These are phyloP conservation scores for Barnettozyma sucrosica DNA, from an alignment of 805 yeast species.

Conservation along the genomic window DNA sequence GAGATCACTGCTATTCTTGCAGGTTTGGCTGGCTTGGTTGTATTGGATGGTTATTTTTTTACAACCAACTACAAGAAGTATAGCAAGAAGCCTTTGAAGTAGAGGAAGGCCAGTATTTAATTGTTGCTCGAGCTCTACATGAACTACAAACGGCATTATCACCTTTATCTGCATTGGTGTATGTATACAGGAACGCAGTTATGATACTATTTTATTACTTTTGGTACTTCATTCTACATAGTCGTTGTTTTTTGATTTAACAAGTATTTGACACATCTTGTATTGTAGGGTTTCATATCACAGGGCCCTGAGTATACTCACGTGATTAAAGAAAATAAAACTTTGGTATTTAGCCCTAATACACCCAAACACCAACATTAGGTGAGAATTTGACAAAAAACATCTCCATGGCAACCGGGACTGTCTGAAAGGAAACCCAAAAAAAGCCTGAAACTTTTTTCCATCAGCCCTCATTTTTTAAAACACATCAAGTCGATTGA, in stretches of 20 bases:
- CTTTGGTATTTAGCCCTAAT: not conserved
- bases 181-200: not conserved
- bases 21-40: slow-evolving; percentile 47
- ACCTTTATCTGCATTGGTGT: not conserved
- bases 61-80: slow-evolving; percentile 49
- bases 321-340: not conserved
- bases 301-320: no score
- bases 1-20: slow-evolving; percentile 46
- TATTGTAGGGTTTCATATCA: no score
- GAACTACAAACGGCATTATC: not conserved
- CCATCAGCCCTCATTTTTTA: slow-evolving; percentile 4
- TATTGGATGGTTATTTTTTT: slow-evolving; percentile 50
- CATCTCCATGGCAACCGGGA: not conserved
- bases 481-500: slow-evolving; percentile 37
- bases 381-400: not conserved
- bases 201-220: not conserved
- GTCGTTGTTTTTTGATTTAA: no score
- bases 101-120: not conserved
- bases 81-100: slow-evolving; percentile 32
- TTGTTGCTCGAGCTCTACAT: not conserved
- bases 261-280: not conserved
- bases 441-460: slow-evolving; percentile 1
- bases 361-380: slow-evolving; percentile 6
- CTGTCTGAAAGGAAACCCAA: slow-evolving; percentile 2
- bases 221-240: no score